These are phyloP conservation scores for Chlamydomonas reinhardtii DNA, from an alignment of 163 green algal genomes.

Conservation along the genomic window DNA sequence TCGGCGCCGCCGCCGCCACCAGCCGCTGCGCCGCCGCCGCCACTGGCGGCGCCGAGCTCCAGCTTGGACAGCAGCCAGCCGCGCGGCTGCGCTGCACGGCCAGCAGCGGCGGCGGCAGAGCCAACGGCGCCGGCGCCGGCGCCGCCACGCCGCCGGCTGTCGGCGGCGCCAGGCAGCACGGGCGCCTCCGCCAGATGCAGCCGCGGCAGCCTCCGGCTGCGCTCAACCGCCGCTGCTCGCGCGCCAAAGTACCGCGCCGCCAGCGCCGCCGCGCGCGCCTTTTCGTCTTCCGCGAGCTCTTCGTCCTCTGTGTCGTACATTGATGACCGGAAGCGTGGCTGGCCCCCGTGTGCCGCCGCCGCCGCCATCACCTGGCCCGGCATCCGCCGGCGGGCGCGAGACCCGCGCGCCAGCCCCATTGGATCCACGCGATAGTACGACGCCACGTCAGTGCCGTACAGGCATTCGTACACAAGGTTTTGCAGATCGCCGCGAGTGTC, in stretches of 20 bases:
- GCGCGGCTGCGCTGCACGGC: not conserved
- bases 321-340: too few species aligned
- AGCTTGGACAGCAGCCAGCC: constrained; percentile 8
- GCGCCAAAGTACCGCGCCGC: constrained; percentile 10
- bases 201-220: constrained; percentile 23
- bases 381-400: constrained; percentile 2
- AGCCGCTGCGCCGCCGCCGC: not conserved
- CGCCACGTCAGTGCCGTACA: constrained; percentile 57
- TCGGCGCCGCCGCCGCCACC: not conserved
- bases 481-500: constrained; percentile 62
- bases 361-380: constrained; percentile 6
- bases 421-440: constrained; percentile 59
- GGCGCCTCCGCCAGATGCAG: constrained; percentile 32
- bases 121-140: not conserved
- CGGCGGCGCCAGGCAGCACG: not conserved
- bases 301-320: constrained; percentile 8
- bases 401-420: constrained; percentile 43
- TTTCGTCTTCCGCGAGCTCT: not conserved
- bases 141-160: not conserved
- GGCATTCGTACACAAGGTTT: constrained; percentile 60
- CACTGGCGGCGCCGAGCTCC: not conserved
- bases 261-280: not conserved
- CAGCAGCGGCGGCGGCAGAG: not conserved
- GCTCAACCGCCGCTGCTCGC: not conserved
- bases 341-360: not conserved